Percentiles rank a stretch among this genome's conserved stretches.
Evolutionary conservation across 2,329 filamentous ascomycete species (phyloP).

Genomic region (Magnaporthales sp.): DNA sequence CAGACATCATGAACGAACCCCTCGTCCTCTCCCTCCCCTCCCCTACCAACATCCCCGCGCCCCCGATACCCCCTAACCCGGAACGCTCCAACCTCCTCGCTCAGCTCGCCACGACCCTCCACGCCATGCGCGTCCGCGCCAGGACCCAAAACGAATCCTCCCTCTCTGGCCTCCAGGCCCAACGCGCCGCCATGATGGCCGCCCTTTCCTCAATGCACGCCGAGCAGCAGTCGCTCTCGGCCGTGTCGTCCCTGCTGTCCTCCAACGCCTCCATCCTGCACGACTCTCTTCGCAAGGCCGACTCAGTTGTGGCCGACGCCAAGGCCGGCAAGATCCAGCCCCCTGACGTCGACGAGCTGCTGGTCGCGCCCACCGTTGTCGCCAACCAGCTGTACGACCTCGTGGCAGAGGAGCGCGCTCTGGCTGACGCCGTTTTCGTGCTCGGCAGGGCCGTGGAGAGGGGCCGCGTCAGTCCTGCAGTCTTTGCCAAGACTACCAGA

Average conservation of each 20-base stretch:
- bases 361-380: constrained; percentile 90
- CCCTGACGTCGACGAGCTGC: constrained; percentile 78
- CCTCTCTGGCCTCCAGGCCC: constrained; percentile 66
- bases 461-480: constrained; percentile 60
- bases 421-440: constrained; percentile 81
- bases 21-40: constrained; percentile 41
- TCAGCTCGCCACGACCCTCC: constrained; percentile 64
- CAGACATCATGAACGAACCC: constrained; percentile 50
- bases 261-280: constrained; percentile 74
- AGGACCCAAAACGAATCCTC: constrained; percentile 66
- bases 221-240: constrained; percentile 63
- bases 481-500: constrained; percentile 71
- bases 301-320: constrained; percentile 29
- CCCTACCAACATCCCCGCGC: constrained; percentile 36
- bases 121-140: constrained; percentile 58
- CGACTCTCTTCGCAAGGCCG: constrained; percentile 68
- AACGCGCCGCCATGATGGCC: constrained; percentile 66
- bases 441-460: constrained; percentile 66
- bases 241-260: constrained; percentile 61
- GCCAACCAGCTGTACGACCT: constrained; percentile 86
- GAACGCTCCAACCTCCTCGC: constrained; percentile 83
- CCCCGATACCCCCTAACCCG: constrained; percentile 89
- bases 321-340: background rate
- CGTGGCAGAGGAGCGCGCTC: constrained; percentile 78
- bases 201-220: constrained; percentile 62